Base-by-base conservation (phyloP, 2,329 filamentous ascomycete genomes). In the Aspergillus texensis region DNA sequence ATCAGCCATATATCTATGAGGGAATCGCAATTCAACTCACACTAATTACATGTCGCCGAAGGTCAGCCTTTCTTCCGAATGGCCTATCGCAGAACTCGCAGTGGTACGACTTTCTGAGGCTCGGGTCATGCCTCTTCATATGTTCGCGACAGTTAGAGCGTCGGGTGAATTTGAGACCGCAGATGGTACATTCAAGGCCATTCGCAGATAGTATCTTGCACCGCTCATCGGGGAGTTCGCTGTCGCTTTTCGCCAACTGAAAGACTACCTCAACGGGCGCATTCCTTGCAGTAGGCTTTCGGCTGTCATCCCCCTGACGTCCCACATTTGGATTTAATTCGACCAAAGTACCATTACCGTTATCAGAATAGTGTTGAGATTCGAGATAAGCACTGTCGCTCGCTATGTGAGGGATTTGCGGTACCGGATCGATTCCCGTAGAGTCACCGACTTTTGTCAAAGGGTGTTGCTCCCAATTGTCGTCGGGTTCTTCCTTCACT, bases 131-230 rank as follows among this genome's bases (percentile, higher is more conserved):
- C 1, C 89, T 94, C 72, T 94, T 90, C 84, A 94, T 85, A 75
- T 96, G 93, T 34, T 92, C 91, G 72, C 91, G 93, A 80, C 89
- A 92, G 78, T 96, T 96, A 81, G 94, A 96, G 71, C 88, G 90
- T 65, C 93, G 84, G 68, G 91, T 92, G 75, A 96, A 96, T 19
- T 90, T 85, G 75, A 90, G 92, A 8, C 89, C 89, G 73, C 93
- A 97, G 2, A 88, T 83, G 63, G 88, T 84, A 74, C 93, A 96
- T 66, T 87, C 90, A 69, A 88, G 91, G 60, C 90, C 90, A 87
- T 89, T 69, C 85, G 82, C 70, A 65, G 72, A 60, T 43, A 72
- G 55, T 53, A 75, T 62, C 65, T 70, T 70, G 58, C 67, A 58
- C 55, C 65, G 63, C 54, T 50, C 58, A 39, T 43, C 50, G 14